Conservation (phyloP, 306 rosid species). For the Abrus precatorius region DNA sequence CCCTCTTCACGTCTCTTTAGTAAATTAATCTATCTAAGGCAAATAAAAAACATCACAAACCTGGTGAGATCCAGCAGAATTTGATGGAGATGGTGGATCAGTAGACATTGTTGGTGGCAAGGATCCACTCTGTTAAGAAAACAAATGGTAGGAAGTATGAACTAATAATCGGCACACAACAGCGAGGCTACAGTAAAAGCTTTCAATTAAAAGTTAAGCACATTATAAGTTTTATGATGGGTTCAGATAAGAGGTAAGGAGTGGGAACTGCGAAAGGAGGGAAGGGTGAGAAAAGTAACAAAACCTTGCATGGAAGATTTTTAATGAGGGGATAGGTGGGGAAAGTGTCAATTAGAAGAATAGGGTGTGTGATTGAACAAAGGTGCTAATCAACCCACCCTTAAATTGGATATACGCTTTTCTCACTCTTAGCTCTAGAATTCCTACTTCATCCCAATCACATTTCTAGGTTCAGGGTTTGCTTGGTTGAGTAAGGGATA, state of each 20-base stretch:
- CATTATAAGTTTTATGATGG: neutral
- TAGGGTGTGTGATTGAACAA: neutral
- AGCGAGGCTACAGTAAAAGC: slow-evolving; percentile 28
- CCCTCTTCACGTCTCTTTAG: slow-evolving; percentile 3
- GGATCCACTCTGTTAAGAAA: slow-evolving; percentile 58
- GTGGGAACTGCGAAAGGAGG: too few relatives aligned
- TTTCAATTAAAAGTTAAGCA: slow-evolving; percentile 2
- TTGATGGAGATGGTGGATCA: slow-evolving; percentile 52
- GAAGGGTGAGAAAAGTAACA: neutral
- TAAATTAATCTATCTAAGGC: slow-evolving; percentile 22
- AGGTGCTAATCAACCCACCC: neutral
- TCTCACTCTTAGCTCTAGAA: slow-evolving; percentile 13
- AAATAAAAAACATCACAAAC: slow-evolving; percentile 52
- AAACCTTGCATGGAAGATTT: slow-evolving; percentile 8
- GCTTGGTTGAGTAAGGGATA: neutral
- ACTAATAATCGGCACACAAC: slow-evolving; percentile 14
- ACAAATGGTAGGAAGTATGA: neutral
- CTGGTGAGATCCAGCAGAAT: slow-evolving; percentile 59
- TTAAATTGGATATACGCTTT: slow-evolving; percentile 7
- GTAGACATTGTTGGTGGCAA: slow-evolving; percentile 54
- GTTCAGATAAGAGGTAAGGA: slow-evolving; percentile 6
- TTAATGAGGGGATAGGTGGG: neutral
- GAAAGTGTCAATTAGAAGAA: neutral
- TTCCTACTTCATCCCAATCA: neutral
- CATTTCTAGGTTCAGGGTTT: neutral